Evolutionary conservation across 495 filamentous ascomycete genomes (phyloP).

Genomic region (Chaetomium fimeti): DNA sequence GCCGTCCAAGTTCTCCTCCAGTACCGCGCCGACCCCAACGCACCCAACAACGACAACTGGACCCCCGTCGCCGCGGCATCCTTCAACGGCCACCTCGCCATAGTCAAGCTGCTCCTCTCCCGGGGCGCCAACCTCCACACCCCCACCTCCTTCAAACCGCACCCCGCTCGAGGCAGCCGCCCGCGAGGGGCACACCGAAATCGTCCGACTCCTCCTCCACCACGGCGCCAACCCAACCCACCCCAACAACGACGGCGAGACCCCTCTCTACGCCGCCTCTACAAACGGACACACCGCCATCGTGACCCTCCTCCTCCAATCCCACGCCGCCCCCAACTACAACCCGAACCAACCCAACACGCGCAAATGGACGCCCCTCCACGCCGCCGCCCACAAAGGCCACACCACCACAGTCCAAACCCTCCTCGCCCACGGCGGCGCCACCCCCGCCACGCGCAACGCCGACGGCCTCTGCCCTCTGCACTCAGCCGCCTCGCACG

Average conservation of each 20-base stretch:
- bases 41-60: background rate
- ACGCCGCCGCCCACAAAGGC: background rate
- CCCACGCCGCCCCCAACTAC: background rate
- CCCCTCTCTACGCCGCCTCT: background rate
- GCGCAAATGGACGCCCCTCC: background rate
- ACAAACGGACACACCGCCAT: background rate
- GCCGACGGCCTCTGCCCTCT: background rate
- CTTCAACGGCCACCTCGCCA: background rate
- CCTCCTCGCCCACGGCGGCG: background rate
- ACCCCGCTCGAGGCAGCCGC: background rate
- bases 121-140: background rate
- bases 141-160: background rate
- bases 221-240: background rate
- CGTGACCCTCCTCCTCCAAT: background rate
- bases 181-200: background rate
- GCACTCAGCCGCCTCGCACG: background rate
- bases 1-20: background rate
- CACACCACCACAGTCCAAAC: background rate
- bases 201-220: background rate
- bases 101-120: background rate
- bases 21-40: background rate
- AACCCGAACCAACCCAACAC: background rate
- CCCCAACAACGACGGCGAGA: background rate
- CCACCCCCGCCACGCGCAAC: background rate
- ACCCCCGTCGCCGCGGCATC: background rate